These are phyloP conservation scores for Solanum habrochaites DNA, from an alignment of 257 asterid species.

Conservation along the genomic window DNA sequence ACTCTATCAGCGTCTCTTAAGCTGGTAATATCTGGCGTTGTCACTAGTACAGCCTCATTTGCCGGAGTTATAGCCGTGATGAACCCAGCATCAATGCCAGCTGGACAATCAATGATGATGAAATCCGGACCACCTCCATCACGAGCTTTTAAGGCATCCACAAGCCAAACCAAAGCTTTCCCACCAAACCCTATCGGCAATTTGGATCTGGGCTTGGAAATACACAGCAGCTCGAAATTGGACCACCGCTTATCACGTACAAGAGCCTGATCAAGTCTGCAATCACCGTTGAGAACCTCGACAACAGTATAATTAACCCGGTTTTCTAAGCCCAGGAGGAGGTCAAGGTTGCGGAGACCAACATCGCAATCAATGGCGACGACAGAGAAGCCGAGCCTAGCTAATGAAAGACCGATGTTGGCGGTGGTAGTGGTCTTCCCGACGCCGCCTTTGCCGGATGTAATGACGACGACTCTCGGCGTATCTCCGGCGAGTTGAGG, in stretches of 20 bases:
- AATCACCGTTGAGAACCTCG: conserved; percentile 89
- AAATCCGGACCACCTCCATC: conserved; percentile 75
- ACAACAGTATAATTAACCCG: conserved; percentile 95
- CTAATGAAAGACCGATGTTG: conserved; percentile 84
- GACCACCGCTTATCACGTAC: conserved; percentile 96
- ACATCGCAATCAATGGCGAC: conserved; percentile 98
- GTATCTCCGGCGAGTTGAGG: conserved; percentile 92
- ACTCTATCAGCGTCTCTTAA: conserved; percentile 92
- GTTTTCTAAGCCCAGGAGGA: conserved; percentile 82
- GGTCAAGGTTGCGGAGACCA: conserved; percentile 94
- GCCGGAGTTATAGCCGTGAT: conserved; percentile 96
- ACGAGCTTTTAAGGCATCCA: conserved; percentile 75
- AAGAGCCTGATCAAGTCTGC: conserved; percentile 94
- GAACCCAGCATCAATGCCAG: conserved; percentile 93
- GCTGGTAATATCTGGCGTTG: conserved; percentile 90
- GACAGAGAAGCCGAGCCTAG: conserved; percentile 78
- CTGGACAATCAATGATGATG: conserved; percentile 83
- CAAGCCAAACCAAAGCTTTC: conserved; percentile 83
- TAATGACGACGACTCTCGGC: conserved; percentile 86
- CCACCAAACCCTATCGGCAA: conserved; percentile 90
- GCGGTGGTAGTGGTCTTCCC: conserved; percentile 99
- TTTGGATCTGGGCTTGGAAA: conserved; percentile 87
- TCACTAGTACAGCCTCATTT: conserved; percentile 84
- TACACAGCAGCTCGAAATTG: conserved; percentile 84
- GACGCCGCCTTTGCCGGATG: conserved; percentile 97